Evolutionary conservation across 2,329 filamentous ascomycete species (phyloP).

Genomic region (Pseudogymnoascus destructans): DNA sequence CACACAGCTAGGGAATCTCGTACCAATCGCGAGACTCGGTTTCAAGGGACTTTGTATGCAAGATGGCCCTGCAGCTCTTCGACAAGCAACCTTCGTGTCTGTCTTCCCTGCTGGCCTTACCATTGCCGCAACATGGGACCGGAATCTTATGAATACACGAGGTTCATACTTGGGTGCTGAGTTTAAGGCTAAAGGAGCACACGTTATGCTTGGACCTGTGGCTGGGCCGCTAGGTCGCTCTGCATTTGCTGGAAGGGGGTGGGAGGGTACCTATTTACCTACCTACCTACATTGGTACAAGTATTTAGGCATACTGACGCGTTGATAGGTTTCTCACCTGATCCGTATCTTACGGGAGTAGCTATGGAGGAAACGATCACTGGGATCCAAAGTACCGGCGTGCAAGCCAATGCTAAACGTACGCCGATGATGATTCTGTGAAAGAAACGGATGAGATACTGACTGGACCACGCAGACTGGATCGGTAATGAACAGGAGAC

Average conservation of each 20-base stretch:
- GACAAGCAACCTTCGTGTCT: conserved; percentile 51
- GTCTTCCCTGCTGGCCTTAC: conserved; percentile 60
- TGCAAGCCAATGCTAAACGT: conserved; percentile 28
- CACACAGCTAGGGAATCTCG: conserved; percentile 23
- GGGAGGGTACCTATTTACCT: conserved; percentile 17
- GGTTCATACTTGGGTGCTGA: conserved; percentile 42
- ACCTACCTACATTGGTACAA: neutral
- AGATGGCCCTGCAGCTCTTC: conserved; percentile 55
- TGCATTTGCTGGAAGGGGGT: conserved; percentile 34
- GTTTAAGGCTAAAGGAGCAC: conserved; percentile 61
- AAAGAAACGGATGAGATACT: neutral
- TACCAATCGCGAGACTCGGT: conserved; percentile 40
- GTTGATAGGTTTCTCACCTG: conserved; percentile 19
- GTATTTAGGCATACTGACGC: neutral
- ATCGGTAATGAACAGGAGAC: conserved; percentile 42
- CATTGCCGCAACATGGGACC: conserved; percentile 58
- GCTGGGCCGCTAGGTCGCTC: conserved; percentile 35
- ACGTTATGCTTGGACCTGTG: conserved; percentile 48
- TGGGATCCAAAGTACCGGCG: conserved; percentile 25
- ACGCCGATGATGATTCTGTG: neutral
- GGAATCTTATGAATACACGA: conserved; percentile 40
- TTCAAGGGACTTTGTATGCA: conserved; percentile 52
- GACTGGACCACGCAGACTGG: conserved; percentile 23
- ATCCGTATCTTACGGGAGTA: conserved; percentile 26
- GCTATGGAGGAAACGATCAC: conserved; percentile 25